A percentile compares a stretch with the other conserved stretches of the same genome.
Conservation (phyloP, 371 early-diverging fungal genomes). For the Coemansia sp. region DNA sequence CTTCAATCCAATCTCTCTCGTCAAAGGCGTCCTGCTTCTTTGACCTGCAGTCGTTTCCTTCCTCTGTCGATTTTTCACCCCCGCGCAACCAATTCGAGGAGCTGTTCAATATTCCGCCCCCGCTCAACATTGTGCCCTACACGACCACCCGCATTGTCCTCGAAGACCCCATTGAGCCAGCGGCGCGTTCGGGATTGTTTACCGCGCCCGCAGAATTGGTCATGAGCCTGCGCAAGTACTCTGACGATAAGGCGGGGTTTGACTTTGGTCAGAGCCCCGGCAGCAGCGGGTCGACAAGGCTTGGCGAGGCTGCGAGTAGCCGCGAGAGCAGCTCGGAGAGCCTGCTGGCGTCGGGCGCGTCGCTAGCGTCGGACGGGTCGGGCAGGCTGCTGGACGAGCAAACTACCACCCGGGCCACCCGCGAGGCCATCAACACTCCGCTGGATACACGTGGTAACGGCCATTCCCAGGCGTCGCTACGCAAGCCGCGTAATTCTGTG, state of each 20-base stretch:
- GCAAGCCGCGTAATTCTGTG: conserved; percentile 18
- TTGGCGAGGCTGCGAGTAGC: no score
- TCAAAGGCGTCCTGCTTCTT: conserved; percentile 30
- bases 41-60: conserved; percentile 34
- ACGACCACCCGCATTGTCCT: no score
- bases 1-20: conserved; percentile 13
- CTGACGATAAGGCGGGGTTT: conserved; percentile 10
- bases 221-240: conserved; percentile 26
- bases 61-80: conserved; percentile 5
- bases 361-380: conserved; percentile 7
- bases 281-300: background rate
- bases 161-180: background rate
- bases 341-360: conserved; percentile 9
- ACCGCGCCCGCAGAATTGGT: conserved; percentile 21
- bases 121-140: background rate
- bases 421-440: conserved; percentile 32
- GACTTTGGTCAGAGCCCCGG: conserved; percentile 8
- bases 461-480: background rate
- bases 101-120: conserved; percentile 27
- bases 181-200: conserved; percentile 1
- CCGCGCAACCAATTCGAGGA: conserved; percentile 33
- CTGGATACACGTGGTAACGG: conserved; percentile 6
- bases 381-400: background rate
- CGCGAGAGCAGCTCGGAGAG: conserved; percentile 11
- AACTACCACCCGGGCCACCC: conserved; percentile 14